Evolutionary conservation across 352 stramenopile genomes (phyloP), one percentile per base, ranked within the genome.

Genomic region (Poterioochromonas sp.): DNA sequence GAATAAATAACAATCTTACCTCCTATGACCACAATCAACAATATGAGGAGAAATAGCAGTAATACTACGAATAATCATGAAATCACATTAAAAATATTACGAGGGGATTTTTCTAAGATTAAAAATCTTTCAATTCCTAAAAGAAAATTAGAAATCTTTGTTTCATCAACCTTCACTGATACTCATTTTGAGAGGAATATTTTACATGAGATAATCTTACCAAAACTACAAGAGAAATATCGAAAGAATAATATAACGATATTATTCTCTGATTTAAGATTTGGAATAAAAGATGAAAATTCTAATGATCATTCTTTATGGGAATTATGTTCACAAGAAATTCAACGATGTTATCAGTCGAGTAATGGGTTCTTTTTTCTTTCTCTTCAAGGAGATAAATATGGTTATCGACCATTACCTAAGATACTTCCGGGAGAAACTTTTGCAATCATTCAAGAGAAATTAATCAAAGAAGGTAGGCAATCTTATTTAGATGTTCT

Each of bases 161-260:
- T 76, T 11, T 76, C 65, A 11, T 58, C 39, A 22, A 76, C 65
- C 65, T 76, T 76, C 41, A 76, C 65, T 20, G 65, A 76, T 40
- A 76, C 65, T 40, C 2, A 34, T 8, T 8, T 34, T 34, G 65
- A 76, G 29, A 22, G 65, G 20, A 60, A 76, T 58, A 76, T 76
- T 11, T 39, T 76, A 58, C 20, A 54, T 8, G 65, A 76, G 12
- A 76, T 32, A 76, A 53, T 76, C 1, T 58, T 76, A n/a, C 65
- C 65, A 1, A 15, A 22, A 22, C 41, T 76, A 40, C 5, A 58
- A 2, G 39, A 34, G 20, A 1, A 22, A 58, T 2, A 1, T 40
- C 8, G 3, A 40, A 12, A 11, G 1, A 22, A 58, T 58, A 37
- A 34, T 22, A 40, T 76, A 37, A 5, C 34, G 29, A n/a, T 58